Evolutionary conservation across 2,329 filamentous ascomycete species (phyloP).

Genomic region (Stylonectria norvegica): DNA sequence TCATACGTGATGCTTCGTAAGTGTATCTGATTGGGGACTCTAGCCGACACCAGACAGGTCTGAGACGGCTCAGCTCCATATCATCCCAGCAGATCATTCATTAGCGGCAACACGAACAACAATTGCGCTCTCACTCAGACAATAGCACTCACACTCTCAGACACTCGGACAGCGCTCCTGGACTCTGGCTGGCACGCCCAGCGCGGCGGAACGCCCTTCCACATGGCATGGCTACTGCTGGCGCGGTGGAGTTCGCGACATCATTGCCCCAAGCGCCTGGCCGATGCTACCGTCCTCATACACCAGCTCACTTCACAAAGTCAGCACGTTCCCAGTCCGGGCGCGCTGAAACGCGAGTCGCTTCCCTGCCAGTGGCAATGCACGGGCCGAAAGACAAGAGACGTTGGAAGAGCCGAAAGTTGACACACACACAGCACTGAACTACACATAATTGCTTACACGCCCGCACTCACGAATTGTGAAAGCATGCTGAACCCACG

Average conservation of each 20-base stretch:
- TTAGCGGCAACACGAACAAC: neutral
- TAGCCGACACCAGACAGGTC: constrained; percentile 1
- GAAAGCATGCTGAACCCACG: too few relatives aligned
- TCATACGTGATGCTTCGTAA: too few relatives aligned
- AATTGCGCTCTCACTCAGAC: too few relatives aligned
- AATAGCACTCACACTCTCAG: too few relatives aligned
- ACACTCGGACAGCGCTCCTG: too few relatives aligned
- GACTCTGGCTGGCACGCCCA: constrained; percentile 18
- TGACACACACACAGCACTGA: too few relatives aligned
- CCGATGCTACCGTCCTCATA: constrained; percentile 7
- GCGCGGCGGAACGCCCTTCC: constrained; percentile 15
- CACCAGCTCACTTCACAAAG: constrained; percentile 3
- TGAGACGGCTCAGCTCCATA: too few relatives aligned
- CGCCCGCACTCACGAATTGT: too few relatives aligned
- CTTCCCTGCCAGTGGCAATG: constrained; percentile 23
- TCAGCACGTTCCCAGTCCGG: constrained; percentile 18
- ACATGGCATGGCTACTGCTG: constrained; percentile 16
- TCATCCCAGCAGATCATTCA: too few relatives aligned
- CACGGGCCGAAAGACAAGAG: constrained; percentile 15
- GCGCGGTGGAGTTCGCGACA: constrained; percentile 17
- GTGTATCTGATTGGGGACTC: too few relatives aligned
- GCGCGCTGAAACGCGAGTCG: constrained; percentile 31
- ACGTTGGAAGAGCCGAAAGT: constrained; percentile 14
- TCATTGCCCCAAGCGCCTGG: constrained; percentile 22
- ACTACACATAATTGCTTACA: too few relatives aligned